Conservation (phyloP, 2,329 filamentous ascomycete species). For the Elsinoe perseae region DNA sequence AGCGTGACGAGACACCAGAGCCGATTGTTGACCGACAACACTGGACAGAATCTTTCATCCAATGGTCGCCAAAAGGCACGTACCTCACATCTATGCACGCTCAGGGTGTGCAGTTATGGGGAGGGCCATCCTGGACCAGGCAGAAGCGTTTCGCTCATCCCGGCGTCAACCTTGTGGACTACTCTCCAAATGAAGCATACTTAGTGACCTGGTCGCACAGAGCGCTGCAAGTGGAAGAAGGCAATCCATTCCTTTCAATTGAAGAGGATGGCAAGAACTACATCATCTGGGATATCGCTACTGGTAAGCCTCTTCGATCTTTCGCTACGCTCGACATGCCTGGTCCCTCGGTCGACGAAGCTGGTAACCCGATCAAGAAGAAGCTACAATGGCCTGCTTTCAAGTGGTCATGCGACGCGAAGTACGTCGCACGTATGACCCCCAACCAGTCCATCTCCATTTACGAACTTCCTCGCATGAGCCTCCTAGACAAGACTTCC, state of each 20-base stretch:
- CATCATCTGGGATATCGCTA: slow-evolving; percentile 94
- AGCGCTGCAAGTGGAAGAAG: slow-evolving; percentile 85
- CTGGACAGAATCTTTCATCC: slow-evolving; percentile 97
- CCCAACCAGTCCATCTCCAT: slow-evolving; percentile 83
- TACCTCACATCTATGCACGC: slow-evolving; percentile 91
- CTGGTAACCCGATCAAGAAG: slow-evolving; percentile 65
- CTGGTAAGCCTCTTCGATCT: slow-evolving; percentile 80
- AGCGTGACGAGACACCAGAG: slow-evolving; percentile 85
- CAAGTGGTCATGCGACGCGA: slow-evolving; percentile 98
- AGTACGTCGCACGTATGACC: slow-evolving; percentile 88
- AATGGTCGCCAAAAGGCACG: slow-evolving; percentile 94
- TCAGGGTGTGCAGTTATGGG: slow-evolving; percentile 97
- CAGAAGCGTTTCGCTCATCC: slow-evolving; percentile 92
- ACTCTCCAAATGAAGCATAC: slow-evolving; percentile 88
- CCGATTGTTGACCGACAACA: slow-evolving; percentile 82
- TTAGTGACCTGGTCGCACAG: slow-evolving; percentile 94
- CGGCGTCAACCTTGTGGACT: slow-evolving; percentile 90
- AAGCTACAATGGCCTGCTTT: slow-evolving; percentile 98
- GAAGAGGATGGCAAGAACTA: slow-evolving; percentile 99
- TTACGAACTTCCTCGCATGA: slow-evolving; percentile 85
- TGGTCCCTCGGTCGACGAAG: slow-evolving; percentile 51
- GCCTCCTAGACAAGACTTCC: slow-evolving; percentile 77
- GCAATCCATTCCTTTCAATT: slow-evolving; percentile 62
- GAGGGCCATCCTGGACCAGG: slow-evolving; percentile 78
- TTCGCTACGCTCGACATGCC: slow-evolving; percentile 84